Evolutionary conservation across 1,284 basidiomycete species (phyloP).

Genomic region (Wolfiporia cocos): DNA sequence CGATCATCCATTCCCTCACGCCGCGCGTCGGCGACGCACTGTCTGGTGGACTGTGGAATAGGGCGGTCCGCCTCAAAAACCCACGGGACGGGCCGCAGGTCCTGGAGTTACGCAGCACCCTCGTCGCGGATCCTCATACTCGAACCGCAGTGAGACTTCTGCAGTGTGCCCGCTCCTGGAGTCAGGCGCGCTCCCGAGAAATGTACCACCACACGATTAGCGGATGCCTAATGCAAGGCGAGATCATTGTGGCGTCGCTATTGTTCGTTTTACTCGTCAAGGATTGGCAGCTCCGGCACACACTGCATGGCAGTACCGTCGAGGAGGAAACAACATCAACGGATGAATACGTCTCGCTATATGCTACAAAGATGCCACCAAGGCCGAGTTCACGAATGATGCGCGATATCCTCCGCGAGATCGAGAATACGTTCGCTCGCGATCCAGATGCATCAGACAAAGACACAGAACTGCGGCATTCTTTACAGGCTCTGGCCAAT

Average conservation of each 20-base stretch:
- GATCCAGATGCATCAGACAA: slow-evolving; percentile 5
- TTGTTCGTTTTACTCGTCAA: slow-evolving; percentile 61
- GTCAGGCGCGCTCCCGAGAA: slow-evolving; percentile 44
- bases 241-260: slow-evolving; percentile 65
- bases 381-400: slow-evolving; percentile 4
- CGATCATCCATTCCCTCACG: slow-evolving; percentile 33
- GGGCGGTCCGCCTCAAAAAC: slow-evolving; percentile 5
- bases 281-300: slow-evolving; percentile 44
- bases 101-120: slow-evolving; percentile 17
- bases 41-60: slow-evolving; percentile 10
- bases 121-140: slow-evolving; percentile 31
- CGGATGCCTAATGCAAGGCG: slow-evolving; percentile 66
- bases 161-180: slow-evolving; percentile 43
- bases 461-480: slow-evolving; percentile 18
- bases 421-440: slow-evolving; percentile 9
- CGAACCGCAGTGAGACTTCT: slow-evolving; percentile 50
- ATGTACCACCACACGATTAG: slow-evolving; percentile 59
- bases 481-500: slow-evolving; percentile 54
- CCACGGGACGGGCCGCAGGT: slow-evolving; percentile 11
- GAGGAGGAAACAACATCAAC: not conserved
- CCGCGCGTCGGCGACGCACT: slow-evolving; percentile 12
- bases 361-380: too few relatives aligned
- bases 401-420: slow-evolving; percentile 12
- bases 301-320: not conserved
- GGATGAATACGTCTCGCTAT: too few relatives aligned